phyloP scores from a whole-genome alignment of 352 stramenopile genomes.

The Pythium grandisporangium region DNA sequence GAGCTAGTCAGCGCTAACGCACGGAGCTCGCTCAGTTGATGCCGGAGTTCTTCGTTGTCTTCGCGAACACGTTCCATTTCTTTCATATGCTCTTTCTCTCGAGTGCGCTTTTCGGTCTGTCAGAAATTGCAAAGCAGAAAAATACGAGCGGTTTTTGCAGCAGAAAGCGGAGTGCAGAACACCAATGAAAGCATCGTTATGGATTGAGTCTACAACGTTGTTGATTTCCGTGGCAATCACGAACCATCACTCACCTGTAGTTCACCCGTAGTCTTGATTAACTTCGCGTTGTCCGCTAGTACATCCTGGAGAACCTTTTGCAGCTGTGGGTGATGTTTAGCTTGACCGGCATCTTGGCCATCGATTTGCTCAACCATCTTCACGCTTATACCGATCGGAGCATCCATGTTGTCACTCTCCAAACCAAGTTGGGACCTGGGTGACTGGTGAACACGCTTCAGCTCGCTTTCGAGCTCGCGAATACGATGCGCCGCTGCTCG shows the following conservation, averaged over 20 bases:
- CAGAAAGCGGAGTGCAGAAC: background rate
- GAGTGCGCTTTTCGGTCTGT: constrained; percentile 11
- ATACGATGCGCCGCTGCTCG: constrained; percentile 9
- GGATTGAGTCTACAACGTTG: too few species aligned
- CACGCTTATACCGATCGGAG: constrained; percentile 5
- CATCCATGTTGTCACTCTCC: constrained; percentile 6
- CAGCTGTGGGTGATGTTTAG: constrained; percentile 16
- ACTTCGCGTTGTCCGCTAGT: constrained; percentile 45
- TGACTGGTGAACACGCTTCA: constrained; percentile 5
- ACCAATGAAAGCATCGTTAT: constrained; percentile 9
- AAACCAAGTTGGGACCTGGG: too few species aligned
- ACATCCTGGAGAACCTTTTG: constrained; percentile 39
- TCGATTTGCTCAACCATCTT: constrained; percentile 2
- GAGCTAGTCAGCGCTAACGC: constrained; percentile 10
- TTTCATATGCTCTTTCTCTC: constrained; percentile 16
- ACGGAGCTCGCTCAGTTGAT: constrained; percentile 15
- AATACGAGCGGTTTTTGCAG: background rate
- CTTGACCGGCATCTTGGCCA: constrained; percentile 5
- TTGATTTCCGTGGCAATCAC: too few species aligned
- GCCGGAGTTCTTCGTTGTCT: constrained; percentile 24
- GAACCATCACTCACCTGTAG: constrained; percentile 54
- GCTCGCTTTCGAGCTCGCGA: constrained; percentile 10
- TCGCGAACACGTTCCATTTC: constrained; percentile 30
- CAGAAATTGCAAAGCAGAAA: constrained; percentile 10
- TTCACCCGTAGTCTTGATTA: constrained; percentile 52